Base-by-base conservation (phyloP, 805 yeast genomes). In the Saturnispora gosingensis region DNA sequence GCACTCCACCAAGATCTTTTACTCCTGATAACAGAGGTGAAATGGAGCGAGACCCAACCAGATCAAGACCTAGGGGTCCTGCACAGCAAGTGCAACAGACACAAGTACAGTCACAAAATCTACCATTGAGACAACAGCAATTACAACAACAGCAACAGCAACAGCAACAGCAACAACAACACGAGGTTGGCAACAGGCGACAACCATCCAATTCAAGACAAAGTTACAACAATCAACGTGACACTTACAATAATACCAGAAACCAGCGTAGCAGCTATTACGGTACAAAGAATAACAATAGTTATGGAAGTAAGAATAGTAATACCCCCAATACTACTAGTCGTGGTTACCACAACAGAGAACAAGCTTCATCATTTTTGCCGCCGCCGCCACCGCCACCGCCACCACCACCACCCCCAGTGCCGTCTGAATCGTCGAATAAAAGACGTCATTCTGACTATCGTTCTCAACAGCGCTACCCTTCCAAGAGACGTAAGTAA, bases 11-110 rank as follows among this genome's bases (percentile, higher is more conserved):
- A 22, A 15, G 48, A 2, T 13, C 48, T 5, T 11, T 5, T 8
- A 28, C 46, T 1, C 35, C 46, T 27, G 46, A 28, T 25, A 40
- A 11, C 10, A 40, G 25, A 40, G 16, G 11, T n/a, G 24, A 15
- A 8, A 5, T 7, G 10, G 44, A 40, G 13, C 44, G 44, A 13
- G 44, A 40, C 15, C 18, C 16, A 11, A 24, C 6, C 13, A 22
- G 18, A 24, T 40, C 44, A 43, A 25, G 45, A 44, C 46, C 46
- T 11, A 44, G 46, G 22, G 38, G 38, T 18, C 46, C 46, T 16
- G 46, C 46, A 16, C 36, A 44, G 44, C 44, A 30, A 11, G 15
- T 5, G 13, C 46, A 28, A 16, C 35, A 30, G 22, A 22, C 22
- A 22, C 22, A 22, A 3, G 22, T 22, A 22, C 22, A 44, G 11